Evolutionary conservation across 257 asterid species (phyloP).

Genomic region (Solanum pennellii): DNA sequence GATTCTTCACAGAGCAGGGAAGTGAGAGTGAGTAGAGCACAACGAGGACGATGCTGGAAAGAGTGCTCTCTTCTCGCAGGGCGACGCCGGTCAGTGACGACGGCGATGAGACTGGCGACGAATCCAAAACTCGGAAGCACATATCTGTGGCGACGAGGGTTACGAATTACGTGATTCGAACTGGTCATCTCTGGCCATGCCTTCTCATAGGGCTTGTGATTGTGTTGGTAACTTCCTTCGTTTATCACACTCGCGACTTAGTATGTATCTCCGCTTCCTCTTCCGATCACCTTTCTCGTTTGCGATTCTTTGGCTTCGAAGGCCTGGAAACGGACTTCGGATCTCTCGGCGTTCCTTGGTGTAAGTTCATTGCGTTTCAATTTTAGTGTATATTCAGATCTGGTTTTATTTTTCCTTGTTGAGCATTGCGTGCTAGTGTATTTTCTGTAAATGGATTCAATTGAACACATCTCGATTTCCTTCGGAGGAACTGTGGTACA

Average conservation of each 20-base stretch:
- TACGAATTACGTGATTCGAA: constrained; percentile 58
- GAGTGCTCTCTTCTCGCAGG: constrained; percentile 71
- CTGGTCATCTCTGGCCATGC: constrained; percentile 69
- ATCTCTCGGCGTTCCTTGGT: constrained; percentile 98
- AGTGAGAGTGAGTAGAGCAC: neutral
- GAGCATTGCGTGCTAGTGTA: neutral
- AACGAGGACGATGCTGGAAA: constrained; percentile 48
- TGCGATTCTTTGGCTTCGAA: constrained; percentile 72
- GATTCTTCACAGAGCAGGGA: neutral
- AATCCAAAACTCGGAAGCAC: constrained; percentile 79
- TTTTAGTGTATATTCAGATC: neutral
- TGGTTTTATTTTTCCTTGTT: neutral
- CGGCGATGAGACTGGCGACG: constrained; percentile 38
- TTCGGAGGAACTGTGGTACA: neutral
- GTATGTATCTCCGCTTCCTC: constrained; percentile 74
- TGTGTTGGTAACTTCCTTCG: constrained; percentile 30
- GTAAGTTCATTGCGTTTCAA: constrained; percentile 30
- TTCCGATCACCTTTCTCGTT: constrained; percentile 61
- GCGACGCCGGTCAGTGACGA: constrained; percentile 47
- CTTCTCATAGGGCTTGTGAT: constrained; percentile 37
- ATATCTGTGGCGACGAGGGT: constrained; percentile 27
- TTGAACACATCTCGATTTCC: neutral
- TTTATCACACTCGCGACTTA: constrained; percentile 58
- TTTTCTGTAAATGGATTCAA: neutral
- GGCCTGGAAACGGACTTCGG: constrained; percentile 80